Evolutionary conservation across 345 rosid genomes (phyloP).

Genomic region (Hirschfeldia incana): DNA sequence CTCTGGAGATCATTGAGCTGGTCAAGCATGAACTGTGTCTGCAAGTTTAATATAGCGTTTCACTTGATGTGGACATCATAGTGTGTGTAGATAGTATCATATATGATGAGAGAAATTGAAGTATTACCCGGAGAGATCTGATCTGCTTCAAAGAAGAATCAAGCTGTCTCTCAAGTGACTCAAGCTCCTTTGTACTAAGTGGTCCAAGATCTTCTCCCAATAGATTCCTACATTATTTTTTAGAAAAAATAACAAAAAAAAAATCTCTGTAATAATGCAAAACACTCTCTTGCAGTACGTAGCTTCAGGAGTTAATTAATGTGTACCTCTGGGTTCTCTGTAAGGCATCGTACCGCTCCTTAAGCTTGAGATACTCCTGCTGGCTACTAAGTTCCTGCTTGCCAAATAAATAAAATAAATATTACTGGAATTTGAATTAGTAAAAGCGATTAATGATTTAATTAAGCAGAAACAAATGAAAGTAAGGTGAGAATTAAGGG

Average conservation of each 20-base stretch:
- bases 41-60: conserved; percentile 4
- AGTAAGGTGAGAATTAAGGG: neutral
- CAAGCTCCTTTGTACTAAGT: conserved; percentile 81
- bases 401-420: neutral
- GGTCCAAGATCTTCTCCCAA: conserved; percentile 94
- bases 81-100: neutral
- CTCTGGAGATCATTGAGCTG: conserved; percentile 92
- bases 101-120: neutral
- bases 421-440: neutral
- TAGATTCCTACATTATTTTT: conserved; percentile 56
- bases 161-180: conserved; percentile 92
- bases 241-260: neutral
- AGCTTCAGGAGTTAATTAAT: neutral
- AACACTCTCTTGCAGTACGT: neutral
- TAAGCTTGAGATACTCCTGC: conserved; percentile 91
- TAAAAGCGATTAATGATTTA: neutral
- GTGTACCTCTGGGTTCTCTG: conserved; percentile 76
- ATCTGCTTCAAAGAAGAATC: conserved; percentile 91
- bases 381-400: conserved; percentile 81
- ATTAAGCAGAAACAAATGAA: neutral
- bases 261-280: neutral
- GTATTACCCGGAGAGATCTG: conserved; percentile 75
- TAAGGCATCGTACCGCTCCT: conserved; percentile 80
- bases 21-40: conserved; percentile 94
- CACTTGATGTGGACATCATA: neutral